phyloP scores from a whole-genome alignment of 495 filamentous ascomycete species.

The Penicillium diatomitis region DNA sequence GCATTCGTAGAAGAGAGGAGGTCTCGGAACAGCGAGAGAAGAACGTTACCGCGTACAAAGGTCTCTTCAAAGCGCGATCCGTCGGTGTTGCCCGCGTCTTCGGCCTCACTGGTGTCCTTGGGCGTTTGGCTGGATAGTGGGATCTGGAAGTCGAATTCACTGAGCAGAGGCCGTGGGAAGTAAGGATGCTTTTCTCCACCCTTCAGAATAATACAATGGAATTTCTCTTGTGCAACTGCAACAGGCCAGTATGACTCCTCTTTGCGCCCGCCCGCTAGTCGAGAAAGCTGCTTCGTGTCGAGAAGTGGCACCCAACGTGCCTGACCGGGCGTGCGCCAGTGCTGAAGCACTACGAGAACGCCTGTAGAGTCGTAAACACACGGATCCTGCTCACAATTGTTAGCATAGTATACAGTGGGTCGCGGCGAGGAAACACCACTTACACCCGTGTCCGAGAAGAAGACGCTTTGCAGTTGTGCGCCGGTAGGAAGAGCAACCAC shows the following conservation, averaged over 20 bases:
- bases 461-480: slow-evolving; percentile 64
- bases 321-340: slow-evolving; percentile 79
- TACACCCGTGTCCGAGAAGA: slow-evolving; percentile 84
- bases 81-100: slow-evolving; percentile 28
- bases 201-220: slow-evolving; percentile 98
- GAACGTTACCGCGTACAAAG: slow-evolving; percentile 65
- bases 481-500: slow-evolving; percentile 72
- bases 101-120: slow-evolving; percentile 27
- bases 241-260: slow-evolving; percentile 92
- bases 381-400: slow-evolving; percentile 54
- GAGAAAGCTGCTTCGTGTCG: slow-evolving; percentile 75
- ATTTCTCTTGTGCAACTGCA: slow-evolving; percentile 81
- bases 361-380: slow-evolving; percentile 90
- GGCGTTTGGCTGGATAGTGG: slow-evolving; percentile 53
- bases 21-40: slow-evolving; percentile 63
- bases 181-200: slow-evolving; percentile 88
- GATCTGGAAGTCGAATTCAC: slow-evolving; percentile 86
- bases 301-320: slow-evolving; percentile 88
- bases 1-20: slow-evolving; percentile 51
- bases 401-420: not conserved
- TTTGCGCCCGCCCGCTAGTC: slow-evolving; percentile 72
- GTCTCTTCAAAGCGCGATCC: slow-evolving; percentile 57
- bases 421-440: slow-evolving; percentile 11
- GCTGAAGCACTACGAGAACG: slow-evolving; percentile 73
- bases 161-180: slow-evolving; percentile 85